Evolutionary conservation across 345 rosid species (phyloP).

Genomic region (Bruguiera gymnorhiza): DNA sequence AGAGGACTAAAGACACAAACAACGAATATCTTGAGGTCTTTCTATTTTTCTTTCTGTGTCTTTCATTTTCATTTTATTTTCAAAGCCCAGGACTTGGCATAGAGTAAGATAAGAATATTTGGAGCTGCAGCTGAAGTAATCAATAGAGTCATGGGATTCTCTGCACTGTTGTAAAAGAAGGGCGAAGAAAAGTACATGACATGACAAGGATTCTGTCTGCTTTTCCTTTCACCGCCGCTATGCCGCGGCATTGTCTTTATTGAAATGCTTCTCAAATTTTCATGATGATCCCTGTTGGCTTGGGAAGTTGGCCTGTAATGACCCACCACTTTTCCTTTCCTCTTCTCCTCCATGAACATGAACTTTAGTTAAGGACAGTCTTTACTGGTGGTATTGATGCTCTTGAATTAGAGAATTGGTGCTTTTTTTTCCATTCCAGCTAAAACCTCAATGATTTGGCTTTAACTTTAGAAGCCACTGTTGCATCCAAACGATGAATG

Average conservation of each 20-base stretch:
- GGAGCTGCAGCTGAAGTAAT: background rate
- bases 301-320: background rate
- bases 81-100: background rate
- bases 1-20: background rate
- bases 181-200: background rate
- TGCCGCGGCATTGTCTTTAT: constrained; percentile 31
- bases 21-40: background rate
- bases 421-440: too few species aligned
- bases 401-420: too few species aligned
- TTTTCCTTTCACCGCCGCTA: background rate
- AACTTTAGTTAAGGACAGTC: background rate
- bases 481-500: too few species aligned
- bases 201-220: too few species aligned
- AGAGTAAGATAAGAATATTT: constrained; percentile 4
- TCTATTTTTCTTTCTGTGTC: background rate
- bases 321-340: background rate
- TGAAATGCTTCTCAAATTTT: constrained; percentile 23
- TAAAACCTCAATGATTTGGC: too few species aligned
- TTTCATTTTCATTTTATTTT: background rate
- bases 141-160: constrained; percentile 2
- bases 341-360: background rate
- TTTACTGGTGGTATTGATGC: background rate
- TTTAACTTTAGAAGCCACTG: too few species aligned
- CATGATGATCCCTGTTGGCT: background rate
- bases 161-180: background rate